Base-by-base conservation (phyloP, 352 stramenopile species). In the Phytophthora parvispora region DNA sequence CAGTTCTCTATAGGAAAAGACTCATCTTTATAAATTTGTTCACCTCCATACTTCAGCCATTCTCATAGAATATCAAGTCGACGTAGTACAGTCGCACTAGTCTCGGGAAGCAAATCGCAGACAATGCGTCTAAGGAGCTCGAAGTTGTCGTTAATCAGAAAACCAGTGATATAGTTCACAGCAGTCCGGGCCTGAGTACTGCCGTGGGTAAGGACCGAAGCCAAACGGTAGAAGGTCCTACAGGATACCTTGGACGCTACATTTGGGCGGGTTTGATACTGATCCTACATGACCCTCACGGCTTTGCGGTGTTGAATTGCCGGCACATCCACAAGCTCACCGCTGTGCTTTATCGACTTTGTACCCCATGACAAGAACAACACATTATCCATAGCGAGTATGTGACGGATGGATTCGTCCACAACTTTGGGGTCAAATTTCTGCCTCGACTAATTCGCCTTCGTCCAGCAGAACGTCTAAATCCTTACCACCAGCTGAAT, bases 91-190 rank as follows among this genome's bases (percentile, higher is more conserved):
- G 32, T 0, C 42, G 9, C 8, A 20, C 18, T 3, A 31, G 16
- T 38, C 40, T 50, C 48, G 18, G 34, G 24, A 27, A 36, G 47
- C 24, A 62, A 53, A 5, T 51, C 55, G 12, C 34, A 15, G 22
- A 67, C 52, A 22, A 81, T 60, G 34, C 50, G 22, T 6, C 67
- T 20, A 4, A 81, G 22, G 4, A 56, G 7, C 1, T 24, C 31
- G 43, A 80, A 55, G 2, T 52, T 54, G 38, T 80, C 71, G 28
- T 83, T 67, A n/a, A 83, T 50, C 5, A 83, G 32, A 43, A 72
- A 65, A 6, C 71, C 71, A 20, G 58, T 58, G 12, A 77, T 62
- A 27, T 72, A 77, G 50, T 81, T 60, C 6, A 79, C 60, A 1
- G 65, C 65, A 12, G 29, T 54, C n/a, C 51, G 54, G 36, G 54